Evolutionary conservation across 139 green algal genomes (phyloP).

Genomic region (Microglena sp.): DNA sequence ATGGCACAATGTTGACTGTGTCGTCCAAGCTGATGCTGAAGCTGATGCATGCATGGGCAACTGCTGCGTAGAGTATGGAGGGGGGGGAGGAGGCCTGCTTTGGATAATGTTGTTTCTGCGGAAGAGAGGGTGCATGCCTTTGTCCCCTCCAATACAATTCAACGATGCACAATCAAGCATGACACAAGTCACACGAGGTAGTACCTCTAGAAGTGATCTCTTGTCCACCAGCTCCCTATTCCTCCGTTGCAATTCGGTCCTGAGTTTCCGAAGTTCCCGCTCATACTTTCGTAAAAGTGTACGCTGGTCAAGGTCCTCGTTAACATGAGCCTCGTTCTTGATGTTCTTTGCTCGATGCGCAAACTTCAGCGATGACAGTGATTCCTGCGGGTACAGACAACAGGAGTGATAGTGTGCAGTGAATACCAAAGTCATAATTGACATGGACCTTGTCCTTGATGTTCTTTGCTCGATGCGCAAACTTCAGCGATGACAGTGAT

Average conservation of each 20-base stretch:
- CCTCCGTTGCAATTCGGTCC: constrained; percentile 74
- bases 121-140: too few species aligned
- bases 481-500: constrained; percentile 67
- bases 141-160: too few species aligned
- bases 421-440: constrained; percentile 93
- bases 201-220: constrained; percentile 72
- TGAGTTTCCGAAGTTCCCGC: constrained; percentile 75
- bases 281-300: constrained; percentile 93
- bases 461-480: constrained; percentile 90
- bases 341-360: constrained; percentile 92
- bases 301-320: constrained; percentile 89
- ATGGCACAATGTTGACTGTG: too few species aligned
- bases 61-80: too few species aligned
- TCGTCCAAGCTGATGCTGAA: too few species aligned
- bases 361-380: constrained; percentile 72
- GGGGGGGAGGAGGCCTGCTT: too few species aligned
- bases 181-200: too few species aligned
- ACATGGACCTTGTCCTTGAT: constrained; percentile 86
- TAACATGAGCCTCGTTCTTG: constrained; percentile 85
- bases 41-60: too few species aligned
- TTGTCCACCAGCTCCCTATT: constrained; percentile 84
- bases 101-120: too few species aligned
- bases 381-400: constrained; percentile 56
- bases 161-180: too few species aligned
- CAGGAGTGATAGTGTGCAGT: neutral